A percentile compares a stretch with the other conserved stretches of the same genome.
phyloP scores from a whole-genome alignment of 2,329 filamentous ascomycete genomes.

The Penicillium sp. region DNA sequence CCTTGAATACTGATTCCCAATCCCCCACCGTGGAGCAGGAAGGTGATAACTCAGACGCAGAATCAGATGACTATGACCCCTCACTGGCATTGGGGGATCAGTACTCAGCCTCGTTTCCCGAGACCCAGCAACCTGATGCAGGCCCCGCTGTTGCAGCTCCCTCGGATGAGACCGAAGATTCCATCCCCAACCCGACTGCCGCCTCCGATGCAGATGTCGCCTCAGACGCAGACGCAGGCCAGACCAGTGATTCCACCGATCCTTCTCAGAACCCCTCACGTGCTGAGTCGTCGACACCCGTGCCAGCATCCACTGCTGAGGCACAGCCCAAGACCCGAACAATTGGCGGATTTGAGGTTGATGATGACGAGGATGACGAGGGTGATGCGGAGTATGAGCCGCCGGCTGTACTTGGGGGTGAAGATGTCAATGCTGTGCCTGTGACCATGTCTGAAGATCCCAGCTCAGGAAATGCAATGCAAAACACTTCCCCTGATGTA shows the following conservation, averaged over 20 bases:
- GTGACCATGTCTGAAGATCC: constrained; percentile 54
- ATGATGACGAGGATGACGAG: constrained; percentile 60
- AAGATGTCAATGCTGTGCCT: constrained; percentile 51
- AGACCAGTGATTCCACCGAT: constrained; percentile 29
- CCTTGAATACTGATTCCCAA: constrained; percentile 42
- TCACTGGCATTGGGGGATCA: constrained; percentile 49
- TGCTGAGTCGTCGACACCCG: constrained; percentile 38
- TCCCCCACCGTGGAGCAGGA: constrained; percentile 52
- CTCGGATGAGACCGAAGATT: constrained; percentile 25
- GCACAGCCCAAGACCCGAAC: constrained; percentile 50
- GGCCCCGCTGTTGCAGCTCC: constrained; percentile 26
- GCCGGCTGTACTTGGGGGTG: constrained; percentile 50
- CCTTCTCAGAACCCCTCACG: constrained; percentile 36
- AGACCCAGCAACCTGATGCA: constrained; percentile 34
- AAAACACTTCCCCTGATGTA: constrained; percentile 60
- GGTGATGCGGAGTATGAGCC: constrained; percentile 55
- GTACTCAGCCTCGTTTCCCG: constrained; percentile 36
- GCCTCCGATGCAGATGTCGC: constrained; percentile 28
- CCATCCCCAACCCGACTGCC: constrained; percentile 24
- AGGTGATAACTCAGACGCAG: constrained; percentile 55
- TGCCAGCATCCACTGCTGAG: constrained; percentile 33
- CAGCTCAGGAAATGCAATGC: constrained; percentile 57
- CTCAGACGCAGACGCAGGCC: constrained; percentile 29
- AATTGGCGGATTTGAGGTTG: constrained; percentile 62
- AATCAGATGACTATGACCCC: constrained; percentile 58